phyloP scores from a whole-genome alignment of 176 grass and related monocot genomes.

The Dactylis glomerata region DNA sequence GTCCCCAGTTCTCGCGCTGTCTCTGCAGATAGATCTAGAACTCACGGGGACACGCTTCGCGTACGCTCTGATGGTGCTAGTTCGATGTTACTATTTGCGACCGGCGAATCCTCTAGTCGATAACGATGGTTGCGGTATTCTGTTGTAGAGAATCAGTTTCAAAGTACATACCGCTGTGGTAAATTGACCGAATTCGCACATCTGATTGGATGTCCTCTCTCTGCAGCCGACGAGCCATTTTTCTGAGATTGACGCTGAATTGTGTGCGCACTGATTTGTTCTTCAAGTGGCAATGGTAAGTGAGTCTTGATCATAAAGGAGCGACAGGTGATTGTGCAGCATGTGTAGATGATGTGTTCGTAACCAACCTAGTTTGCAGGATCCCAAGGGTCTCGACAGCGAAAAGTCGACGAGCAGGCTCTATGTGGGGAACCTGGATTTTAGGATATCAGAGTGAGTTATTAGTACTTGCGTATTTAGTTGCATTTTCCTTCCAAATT shows the following conservation, averaged over 20 bases:
- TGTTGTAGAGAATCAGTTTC: neutral
- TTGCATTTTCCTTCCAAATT: neutral
- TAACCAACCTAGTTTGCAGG: slow-evolving; percentile 36
- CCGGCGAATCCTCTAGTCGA: neutral
- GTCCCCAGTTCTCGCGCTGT: neutral
- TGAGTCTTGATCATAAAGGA: slow-evolving; percentile 4
- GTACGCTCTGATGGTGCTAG: neutral
- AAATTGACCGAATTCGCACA: neutral
- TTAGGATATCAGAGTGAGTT: slow-evolving; percentile 76
- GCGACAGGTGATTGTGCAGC: neutral
- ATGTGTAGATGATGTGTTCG: neutral
- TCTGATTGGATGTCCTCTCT: neutral
- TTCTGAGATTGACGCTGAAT: neutral
- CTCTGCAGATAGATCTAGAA: slow-evolving; percentile 2
- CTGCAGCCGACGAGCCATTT: neutral
- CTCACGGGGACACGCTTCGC: neutral
- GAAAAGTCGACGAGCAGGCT: slow-evolving; percentile 60
- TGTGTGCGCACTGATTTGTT: neutral
- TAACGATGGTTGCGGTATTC: neutral
- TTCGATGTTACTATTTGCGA: neutral
- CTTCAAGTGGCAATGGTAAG: slow-evolving; percentile 27
- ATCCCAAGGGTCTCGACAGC: slow-evolving; percentile 40
- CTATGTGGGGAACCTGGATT: slow-evolving; percentile 88
- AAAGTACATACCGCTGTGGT: neutral
- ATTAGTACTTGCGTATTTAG: neutral